These are phyloP conservation scores for Clavispora asparagi DNA, from an alignment of 805 yeast genomes.

Conservation along the genomic window DNA sequence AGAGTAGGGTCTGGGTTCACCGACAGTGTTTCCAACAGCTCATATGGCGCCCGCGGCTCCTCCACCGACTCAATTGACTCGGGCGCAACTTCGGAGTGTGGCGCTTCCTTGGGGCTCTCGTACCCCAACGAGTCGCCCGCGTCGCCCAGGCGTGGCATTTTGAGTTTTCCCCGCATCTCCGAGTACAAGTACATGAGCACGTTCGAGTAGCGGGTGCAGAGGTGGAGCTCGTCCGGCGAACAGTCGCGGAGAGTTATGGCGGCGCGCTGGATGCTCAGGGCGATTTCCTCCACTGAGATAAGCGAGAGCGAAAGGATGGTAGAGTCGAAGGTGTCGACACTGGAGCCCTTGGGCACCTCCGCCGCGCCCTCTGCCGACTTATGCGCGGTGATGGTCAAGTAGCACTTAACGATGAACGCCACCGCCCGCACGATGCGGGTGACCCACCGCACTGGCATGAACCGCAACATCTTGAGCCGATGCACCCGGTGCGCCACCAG, in stretches of 20 bases:
- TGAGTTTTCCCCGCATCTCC: constrained; percentile 55
- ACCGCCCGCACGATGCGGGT: constrained; percentile 82
- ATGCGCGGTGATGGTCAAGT: constrained; percentile 56
- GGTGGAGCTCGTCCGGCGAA: constrained; percentile 83
- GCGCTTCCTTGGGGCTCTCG: too few species aligned
- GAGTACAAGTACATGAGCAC: constrained; percentile 71
- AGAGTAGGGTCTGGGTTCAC: not conserved
- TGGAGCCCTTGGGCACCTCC: constrained; percentile 9
- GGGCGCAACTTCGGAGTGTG: too few species aligned
- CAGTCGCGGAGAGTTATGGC: constrained; percentile 75
- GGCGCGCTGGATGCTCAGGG: constrained; percentile 61
- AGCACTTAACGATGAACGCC: constrained; percentile 84
- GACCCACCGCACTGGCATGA: constrained; percentile 92
- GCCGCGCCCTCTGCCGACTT: constrained; percentile 18
- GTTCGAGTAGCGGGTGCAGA: constrained; percentile 74
- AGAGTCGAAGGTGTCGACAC: constrained; percentile 34
- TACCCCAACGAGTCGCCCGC: not conserved
- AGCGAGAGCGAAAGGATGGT: constrained; percentile 55
- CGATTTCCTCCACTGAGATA: constrained; percentile 66
- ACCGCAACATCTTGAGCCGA: constrained; percentile 54
- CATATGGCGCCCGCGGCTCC: not conserved
- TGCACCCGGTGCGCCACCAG: constrained; percentile 68
- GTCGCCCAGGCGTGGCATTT: constrained; percentile 5
- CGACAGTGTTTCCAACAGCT: not conserved
- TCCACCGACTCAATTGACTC: too few species aligned